Percentiles rank a stretch among this genome's conserved stretches.
These are phyloP conservation scores for Pseudoneurospora amorphoporcata DNA, from an alignment of 495 filamentous ascomycete genomes.

Conservation along the genomic window DNA sequence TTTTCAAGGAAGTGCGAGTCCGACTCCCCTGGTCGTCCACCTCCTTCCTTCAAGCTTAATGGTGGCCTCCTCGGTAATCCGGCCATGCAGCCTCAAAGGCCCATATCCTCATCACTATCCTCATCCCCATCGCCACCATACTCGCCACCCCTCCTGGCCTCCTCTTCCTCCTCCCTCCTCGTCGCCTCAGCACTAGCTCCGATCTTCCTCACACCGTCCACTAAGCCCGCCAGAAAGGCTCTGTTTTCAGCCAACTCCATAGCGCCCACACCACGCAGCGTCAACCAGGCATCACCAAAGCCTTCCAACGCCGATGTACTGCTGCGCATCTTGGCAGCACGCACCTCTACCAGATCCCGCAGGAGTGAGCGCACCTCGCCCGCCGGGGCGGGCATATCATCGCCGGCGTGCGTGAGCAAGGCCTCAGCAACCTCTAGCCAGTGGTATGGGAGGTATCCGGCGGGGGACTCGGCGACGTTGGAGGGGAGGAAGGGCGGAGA, in stretches of 20 bases:
- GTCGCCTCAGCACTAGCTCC: conserved; percentile 47
- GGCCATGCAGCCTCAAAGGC: conserved; percentile 14
- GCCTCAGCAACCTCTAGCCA: conserved; percentile 86
- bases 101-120: conserved; percentile 42
- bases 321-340: conserved; percentile 78
- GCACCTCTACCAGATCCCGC: conserved; percentile 75
- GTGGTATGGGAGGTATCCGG: conserved; percentile 75
- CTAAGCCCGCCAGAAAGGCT: conserved; percentile 72
- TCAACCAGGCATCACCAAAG: conserved; percentile 54
- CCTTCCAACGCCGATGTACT: conserved; percentile 61
- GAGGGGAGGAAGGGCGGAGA: conserved; percentile 53
- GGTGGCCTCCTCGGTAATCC: background rate
- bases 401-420: conserved; percentile 69
- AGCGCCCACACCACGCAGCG: conserved; percentile 73
- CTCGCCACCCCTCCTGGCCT: conserved; percentile 23
- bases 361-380: conserved; percentile 66
- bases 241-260: conserved; percentile 87
- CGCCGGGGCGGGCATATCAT: conserved; percentile 64
- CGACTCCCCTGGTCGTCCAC: background rate
- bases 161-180: conserved; percentile 45
- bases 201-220: conserved; percentile 72
- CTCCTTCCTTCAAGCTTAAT: background rate
- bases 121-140: conserved; percentile 35
- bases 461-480: conserved; percentile 47
- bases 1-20: background rate